Evolutionary conservation across 139 green algal species (phyloP).

Genomic region (Auxenochlorella pyrenoidosa): DNA sequence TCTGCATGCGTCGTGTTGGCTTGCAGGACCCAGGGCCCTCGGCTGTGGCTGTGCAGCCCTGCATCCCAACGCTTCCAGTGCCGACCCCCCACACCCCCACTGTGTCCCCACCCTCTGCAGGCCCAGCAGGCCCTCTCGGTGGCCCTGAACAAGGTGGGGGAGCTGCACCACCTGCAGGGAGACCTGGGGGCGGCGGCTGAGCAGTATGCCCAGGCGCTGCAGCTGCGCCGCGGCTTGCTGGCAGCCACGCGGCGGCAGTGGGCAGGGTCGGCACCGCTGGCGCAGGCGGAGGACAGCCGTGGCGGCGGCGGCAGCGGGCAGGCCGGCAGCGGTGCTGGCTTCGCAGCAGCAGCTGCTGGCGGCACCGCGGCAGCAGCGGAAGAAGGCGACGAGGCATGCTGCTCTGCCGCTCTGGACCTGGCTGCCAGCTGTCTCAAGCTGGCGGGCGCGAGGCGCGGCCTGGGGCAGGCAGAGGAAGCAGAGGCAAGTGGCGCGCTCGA

Average conservation of each 20-base stretch:
- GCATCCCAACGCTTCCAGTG: too few relatives aligned
- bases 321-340: not conserved
- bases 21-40: too few relatives aligned
- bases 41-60: too few relatives aligned
- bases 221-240: conserved; percentile 29
- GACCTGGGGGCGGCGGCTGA: conserved; percentile 15
- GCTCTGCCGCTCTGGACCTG: conserved; percentile 37
- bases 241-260: not conserved
- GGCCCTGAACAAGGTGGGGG: conserved; percentile 48
- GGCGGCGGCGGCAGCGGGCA: not conserved
- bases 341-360: not conserved
- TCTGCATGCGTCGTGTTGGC: too few relatives aligned
- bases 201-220: conserved; percentile 30
- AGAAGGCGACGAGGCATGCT: not conserved
- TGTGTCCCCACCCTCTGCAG: not conserved
- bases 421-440: conserved; percentile 43
- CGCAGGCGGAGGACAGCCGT: too few relatives aligned
- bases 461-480: not conserved
- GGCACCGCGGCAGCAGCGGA: not conserved
- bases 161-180: conserved; percentile 41
- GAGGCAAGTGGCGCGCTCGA: not conserved
- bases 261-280: not conserved
- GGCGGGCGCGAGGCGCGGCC: conserved; percentile 7
- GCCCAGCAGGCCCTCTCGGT: conserved; percentile 41
- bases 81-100: not conserved